Base-by-base conservation (phyloP, 2,329 filamentous ascomycete genomes). In the Trichophaea hybrida region DNA sequence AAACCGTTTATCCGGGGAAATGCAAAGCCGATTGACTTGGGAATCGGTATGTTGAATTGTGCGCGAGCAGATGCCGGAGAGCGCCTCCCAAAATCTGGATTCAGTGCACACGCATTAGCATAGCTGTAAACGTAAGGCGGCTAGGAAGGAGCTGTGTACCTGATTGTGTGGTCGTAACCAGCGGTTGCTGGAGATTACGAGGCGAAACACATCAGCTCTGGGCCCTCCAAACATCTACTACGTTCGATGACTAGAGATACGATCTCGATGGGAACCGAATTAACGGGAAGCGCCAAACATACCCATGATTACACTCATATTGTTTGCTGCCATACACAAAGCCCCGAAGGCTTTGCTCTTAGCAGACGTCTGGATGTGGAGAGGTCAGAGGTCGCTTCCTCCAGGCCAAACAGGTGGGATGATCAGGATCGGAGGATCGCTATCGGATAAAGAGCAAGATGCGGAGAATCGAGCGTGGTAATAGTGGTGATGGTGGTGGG, bases 11-110 rank as follows among this genome's bases (percentile, higher is more conserved):
- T 98, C 93, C 64, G 93, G 93, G 10, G 93, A 96, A 70, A 98
- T 98, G 73, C 91, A 97, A 53, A 98, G 84, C 48, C 93, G 87
- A 74, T 98, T 98, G 68, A 98, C 93, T 74, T 98, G 93, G 7
- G 91, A 97, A 73, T 98, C 93, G 1, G 93, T 88, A 71, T 98
- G 91, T 68, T 96, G 93, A 68, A 98, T 97, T 24, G 93, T 98
- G 66, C 93, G 87, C 46, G 89, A 96, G 75, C 93, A 98, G 69
- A 98, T 97, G 57, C 93, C 93, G 8, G 90, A 96, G 59, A 98
- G 80, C 1, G 93, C 93, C 74, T 98, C 93, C 93, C 93, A 98
- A 76, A 98, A 98, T 65, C 89, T 94, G 71, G 24, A 24, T 24
- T 24, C 3, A 24, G 24, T 49, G 52, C 13, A 52, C 31, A 32